Conservation (phyloP, 345 rosid species). For the Eucalyptus curtisii region DNA sequence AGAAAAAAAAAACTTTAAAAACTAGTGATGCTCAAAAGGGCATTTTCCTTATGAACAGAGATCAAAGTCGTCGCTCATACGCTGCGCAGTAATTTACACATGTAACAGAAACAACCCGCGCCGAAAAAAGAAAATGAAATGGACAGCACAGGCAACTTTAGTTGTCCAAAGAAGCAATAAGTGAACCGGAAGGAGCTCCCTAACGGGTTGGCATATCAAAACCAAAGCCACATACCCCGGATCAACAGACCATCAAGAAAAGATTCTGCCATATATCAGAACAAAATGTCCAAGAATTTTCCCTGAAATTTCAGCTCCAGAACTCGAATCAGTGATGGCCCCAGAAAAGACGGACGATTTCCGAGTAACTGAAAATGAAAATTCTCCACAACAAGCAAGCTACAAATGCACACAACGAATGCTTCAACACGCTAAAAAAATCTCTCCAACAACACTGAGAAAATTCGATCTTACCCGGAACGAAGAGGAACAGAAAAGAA, state of each 20-base stretch:
- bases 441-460: background rate
- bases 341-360: background rate
- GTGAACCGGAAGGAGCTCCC: background rate
- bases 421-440: background rate
- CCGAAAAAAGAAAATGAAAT: background rate
- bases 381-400: background rate
- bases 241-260: background rate
- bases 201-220: background rate
- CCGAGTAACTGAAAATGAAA: background rate
- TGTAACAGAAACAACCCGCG: background rate
- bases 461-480: background rate
- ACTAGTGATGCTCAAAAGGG: background rate
- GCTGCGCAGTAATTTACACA: background rate
- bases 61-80: background rate
- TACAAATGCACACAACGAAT: background rate
- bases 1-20: background rate
- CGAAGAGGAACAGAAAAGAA: background rate
- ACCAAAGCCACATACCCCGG: background rate
- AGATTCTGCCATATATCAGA: background rate
- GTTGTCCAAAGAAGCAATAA: background rate
- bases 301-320: background rate
- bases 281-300: background rate
- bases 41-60: background rate
- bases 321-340: background rate
- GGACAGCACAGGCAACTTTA: background rate